phyloP scores from a whole-genome alignment of 805 yeast species.

The Candida koratica region DNA sequence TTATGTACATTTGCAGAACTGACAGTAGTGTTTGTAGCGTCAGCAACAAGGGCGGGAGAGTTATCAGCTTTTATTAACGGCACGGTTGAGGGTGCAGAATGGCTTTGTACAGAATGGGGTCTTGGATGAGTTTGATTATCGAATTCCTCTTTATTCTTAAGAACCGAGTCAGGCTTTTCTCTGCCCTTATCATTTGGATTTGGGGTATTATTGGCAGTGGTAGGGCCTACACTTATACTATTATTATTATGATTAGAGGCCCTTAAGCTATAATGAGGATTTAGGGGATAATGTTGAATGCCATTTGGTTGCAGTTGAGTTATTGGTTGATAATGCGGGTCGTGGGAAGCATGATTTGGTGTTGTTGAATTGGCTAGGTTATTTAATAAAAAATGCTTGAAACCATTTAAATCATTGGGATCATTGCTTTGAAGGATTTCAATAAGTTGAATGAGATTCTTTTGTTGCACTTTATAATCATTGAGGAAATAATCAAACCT shows the following conservation, averaged over 20 bases:
- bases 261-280: constrained; percentile 11
- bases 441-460: constrained; percentile 15
- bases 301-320: background rate
- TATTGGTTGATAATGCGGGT: constrained; percentile 3
- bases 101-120: constrained; percentile 3
- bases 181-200: constrained; percentile 2
- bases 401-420: constrained; percentile 14
- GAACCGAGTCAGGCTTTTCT: background rate
- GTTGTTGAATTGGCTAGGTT: constrained; percentile 12
- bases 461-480: constrained; percentile 15
- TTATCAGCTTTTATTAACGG: constrained; percentile 3
- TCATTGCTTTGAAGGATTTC: constrained; percentile 15
- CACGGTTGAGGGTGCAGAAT: constrained; percentile 8
- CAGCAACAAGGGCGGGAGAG: constrained; percentile 1
- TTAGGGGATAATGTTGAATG: constrained; percentile 11
- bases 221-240: constrained; percentile 7
- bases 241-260: constrained; percentile 2
- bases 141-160: background rate
- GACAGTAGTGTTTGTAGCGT: background rate
- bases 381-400: constrained; percentile 12
- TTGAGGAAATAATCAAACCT: constrained; percentile 16
- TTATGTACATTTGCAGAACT: too few species aligned
- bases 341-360: constrained; percentile 6
- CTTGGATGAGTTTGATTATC: background rate
- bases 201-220: constrained; percentile 1